Percentiles rank a stretch among this genome's conserved stretches.
Conservation (phyloP, 768 basidiomycete genomes). For the Phanerochaete carnosa region DNA sequence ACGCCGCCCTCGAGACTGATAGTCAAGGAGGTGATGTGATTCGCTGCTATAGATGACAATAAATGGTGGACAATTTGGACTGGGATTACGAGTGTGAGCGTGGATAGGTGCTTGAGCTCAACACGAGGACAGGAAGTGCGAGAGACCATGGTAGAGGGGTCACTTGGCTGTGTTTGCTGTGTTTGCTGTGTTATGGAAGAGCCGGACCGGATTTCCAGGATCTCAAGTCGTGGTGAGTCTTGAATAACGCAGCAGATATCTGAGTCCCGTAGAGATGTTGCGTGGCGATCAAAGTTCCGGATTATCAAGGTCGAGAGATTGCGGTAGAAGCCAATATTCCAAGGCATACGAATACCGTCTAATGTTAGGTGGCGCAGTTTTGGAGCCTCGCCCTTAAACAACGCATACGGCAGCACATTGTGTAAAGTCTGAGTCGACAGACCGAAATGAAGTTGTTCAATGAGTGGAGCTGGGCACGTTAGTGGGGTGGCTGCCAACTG, state of each 20-base stretch:
- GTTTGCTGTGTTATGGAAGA: neutral
- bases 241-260: neutral
- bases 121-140: neutral
- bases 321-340: neutral
- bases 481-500: neutral
- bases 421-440: neutral
- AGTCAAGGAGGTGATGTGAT: neutral
- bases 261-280: neutral
- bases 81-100: neutral
- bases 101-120: neutral
- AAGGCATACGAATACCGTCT: neutral
- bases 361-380: neutral
- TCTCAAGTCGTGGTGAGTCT: neutral
- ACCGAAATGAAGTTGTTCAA: neutral
- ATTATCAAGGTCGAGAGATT: neutral
- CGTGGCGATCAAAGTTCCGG: neutral
- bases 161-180: too few species aligned
- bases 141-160: too few species aligned
- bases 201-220: neutral
- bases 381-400: neutral
- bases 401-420: neutral
- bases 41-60: neutral
- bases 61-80: neutral
- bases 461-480: neutral
- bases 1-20: neutral